Percentiles rank a stretch among this genome's conserved stretches.
phyloP scores from a whole-genome alignment of 192 early-diverging fungal species.

The Rhizophlyctis rosea region DNA sequence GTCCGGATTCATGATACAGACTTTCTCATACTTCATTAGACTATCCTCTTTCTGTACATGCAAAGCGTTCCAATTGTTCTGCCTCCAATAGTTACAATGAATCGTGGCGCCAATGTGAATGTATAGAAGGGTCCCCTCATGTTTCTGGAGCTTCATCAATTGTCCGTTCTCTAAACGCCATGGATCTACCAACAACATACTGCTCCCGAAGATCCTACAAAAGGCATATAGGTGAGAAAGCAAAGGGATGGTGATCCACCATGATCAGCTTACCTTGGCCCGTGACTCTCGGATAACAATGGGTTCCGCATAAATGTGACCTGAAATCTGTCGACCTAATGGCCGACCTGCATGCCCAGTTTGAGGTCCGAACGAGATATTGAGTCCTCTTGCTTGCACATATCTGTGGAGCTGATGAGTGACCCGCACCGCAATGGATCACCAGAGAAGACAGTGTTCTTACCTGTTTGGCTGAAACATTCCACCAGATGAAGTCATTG shows the following conservation, averaged over 20 bases:
- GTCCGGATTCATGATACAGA: no score
- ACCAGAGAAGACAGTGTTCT: neutral
- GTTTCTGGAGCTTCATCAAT: slow-evolving; percentile 22
- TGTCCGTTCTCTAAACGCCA: slow-evolving; percentile 29
- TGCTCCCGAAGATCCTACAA: slow-evolving; percentile 32
- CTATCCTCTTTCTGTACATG: no score
- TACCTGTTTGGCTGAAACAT: slow-evolving; percentile 41
- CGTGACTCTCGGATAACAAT: slow-evolving; percentile 30
- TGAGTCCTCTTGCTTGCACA: slow-evolving; percentile 38
- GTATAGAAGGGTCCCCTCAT: no score
- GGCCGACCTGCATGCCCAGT: slow-evolving; percentile 4
- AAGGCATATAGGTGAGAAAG: slow-evolving; percentile 3
- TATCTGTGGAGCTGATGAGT: no score
- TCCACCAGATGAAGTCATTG: slow-evolving; percentile 25
- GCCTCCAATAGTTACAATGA: no score
- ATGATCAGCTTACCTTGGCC: slow-evolving; percentile 5
- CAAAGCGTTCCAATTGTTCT: no score
- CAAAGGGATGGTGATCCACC: neutral
- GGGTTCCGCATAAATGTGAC: slow-evolving; percentile 42
- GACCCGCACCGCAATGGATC: neutral
- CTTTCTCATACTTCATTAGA: no score
- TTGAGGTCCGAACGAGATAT: slow-evolving; percentile 29
- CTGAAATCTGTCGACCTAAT: slow-evolving; percentile 11
- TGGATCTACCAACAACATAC: slow-evolving; percentile 33
- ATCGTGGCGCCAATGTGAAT: no score